Base-by-base conservation (phyloP, 352 stramenopile species). In the Proteromonas lacertae region DNA sequence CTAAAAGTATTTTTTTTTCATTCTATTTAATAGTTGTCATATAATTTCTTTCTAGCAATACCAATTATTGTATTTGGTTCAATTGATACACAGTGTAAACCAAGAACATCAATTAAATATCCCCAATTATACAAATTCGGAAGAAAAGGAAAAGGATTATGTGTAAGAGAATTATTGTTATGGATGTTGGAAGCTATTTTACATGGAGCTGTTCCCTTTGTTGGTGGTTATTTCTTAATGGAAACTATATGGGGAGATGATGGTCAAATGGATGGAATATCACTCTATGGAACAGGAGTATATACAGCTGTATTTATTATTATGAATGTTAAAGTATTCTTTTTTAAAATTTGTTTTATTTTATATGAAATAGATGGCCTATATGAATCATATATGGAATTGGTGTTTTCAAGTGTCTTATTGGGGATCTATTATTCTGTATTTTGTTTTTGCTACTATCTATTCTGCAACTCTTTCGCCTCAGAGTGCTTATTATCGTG, bases 31-130 rank as follows among this genome's bases (percentile, higher is more conserved):
- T 60, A 60, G 33, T 25, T 25, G 7, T 24, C 32, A 20, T 59
- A 51, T 32, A 59, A 60, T 29, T 53, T 54, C 38, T 47, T 59
- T 20, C 30, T 55, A 13, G 46, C 29, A 1, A 17, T 59, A 12
- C 51, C 47, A 2, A 39, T 53, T 8, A 48, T 59, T 21, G 23
- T 21, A 7, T 43, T 58, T 16, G 51, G 50, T 24, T 34, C 46
- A 6, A 39, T 59, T 21, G 51, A 59, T 32, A 22, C 5, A 54
- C 36, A 2, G 21, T 53, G 16, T 14, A 38, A 23, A 29, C 23
- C 0, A 36, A 47, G 21, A 36, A 40, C 8, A 14, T 24, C 8
- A n/a, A 54, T 9, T 55, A 55, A 29, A 29, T n/a, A n/a, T n/a
- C n/a, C n/a, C n/a, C n/a, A n/a, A n/a, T n/a, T n/a, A n/a, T n/a